phyloP scores from a whole-genome alignment of 2,329 filamentous ascomycete species.

The Macrophomina tecta region DNA sequence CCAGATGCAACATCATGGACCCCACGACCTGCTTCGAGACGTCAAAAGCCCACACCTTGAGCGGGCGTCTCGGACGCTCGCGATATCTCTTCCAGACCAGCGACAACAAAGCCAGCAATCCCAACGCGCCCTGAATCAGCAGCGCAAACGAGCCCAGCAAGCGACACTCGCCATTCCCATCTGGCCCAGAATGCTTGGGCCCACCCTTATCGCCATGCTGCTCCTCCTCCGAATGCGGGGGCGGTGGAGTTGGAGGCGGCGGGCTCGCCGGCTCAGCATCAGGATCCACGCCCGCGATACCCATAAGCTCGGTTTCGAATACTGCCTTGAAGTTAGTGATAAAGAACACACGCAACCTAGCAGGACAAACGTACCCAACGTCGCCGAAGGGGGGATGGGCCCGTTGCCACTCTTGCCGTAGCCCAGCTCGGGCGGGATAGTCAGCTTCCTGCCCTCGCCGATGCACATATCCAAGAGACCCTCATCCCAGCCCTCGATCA shows the following conservation, averaged over 20 bases:
- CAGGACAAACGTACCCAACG: slow-evolving; percentile 63
- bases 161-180: slow-evolving; percentile 76
- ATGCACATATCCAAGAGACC: slow-evolving; percentile 94
- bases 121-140: slow-evolving; percentile 85
- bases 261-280: slow-evolving; percentile 1
- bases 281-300: slow-evolving; percentile 72
- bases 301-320: slow-evolving; percentile 89
- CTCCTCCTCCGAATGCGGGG: slow-evolving; percentile 30
- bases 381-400: slow-evolving; percentile 84
- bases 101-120: slow-evolving; percentile 79
- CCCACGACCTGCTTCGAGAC: slow-evolving; percentile 97
- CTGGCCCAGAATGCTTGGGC: slow-evolving; percentile 38
- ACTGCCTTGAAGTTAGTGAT: slow-evolving; percentile 57
- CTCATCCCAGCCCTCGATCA: slow-evolving; percentile 97
- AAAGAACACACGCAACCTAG: slow-evolving; percentile 33
- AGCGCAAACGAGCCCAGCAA: slow-evolving; percentile 91
- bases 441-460: slow-evolving; percentile 90
- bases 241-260: slow-evolving; percentile 5
- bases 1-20: slow-evolving; percentile 85
- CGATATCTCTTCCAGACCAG: slow-evolving; percentile 93
- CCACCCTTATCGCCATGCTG: slow-evolving; percentile 32
- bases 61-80: slow-evolving; percentile 85
- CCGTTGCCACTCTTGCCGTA: slow-evolving; percentile 82
- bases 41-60: slow-evolving; percentile 98
- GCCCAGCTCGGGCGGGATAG: slow-evolving; percentile 84